Evolutionary conservation across 2,329 filamentous ascomycete genomes (phyloP).

Genomic region (Dothiorella sarmentorum): DNA sequence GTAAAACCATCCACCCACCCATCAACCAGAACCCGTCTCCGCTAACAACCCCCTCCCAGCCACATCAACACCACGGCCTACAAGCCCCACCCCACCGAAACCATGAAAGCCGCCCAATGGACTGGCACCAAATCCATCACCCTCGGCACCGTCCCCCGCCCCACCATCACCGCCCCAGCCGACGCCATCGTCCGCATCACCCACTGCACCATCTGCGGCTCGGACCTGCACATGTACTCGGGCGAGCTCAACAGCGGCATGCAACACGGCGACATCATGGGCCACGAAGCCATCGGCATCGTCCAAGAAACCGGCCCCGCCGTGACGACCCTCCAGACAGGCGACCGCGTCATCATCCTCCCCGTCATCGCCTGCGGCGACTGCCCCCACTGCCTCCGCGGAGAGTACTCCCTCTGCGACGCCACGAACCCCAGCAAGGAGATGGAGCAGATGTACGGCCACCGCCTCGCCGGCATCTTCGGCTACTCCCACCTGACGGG

Average conservation of each 20-base stretch:
- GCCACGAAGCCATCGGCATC: conserved; percentile 20
- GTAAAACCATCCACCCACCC: too few species aligned
- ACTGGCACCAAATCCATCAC: too few species aligned
- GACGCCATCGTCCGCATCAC: conserved; percentile 40
- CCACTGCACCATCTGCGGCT: conserved; percentile 36
- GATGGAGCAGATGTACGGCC: background rate
- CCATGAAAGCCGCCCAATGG: too few species aligned
- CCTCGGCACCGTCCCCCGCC: conserved; percentile 2
- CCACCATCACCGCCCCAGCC: conserved; percentile 19
- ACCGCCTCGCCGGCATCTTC: background rate
- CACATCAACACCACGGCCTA: too few species aligned
- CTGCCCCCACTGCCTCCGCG: background rate
- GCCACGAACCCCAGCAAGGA: background rate
- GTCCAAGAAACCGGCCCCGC: conserved; percentile 16
- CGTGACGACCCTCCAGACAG: conserved; percentile 3
- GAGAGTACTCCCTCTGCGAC: background rate
- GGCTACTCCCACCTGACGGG: background rate
- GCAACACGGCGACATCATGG: background rate
- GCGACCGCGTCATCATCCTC: conserved; percentile 20
- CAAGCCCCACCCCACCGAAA: too few species aligned
- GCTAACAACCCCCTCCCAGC: too few species aligned
- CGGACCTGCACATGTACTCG: conserved; percentile 35
- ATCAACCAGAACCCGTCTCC: too few species aligned
- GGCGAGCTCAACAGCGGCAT: conserved; percentile 19
- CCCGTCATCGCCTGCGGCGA: background rate